These are phyloP conservation scores for Phytophthora pinifolia DNA, from an alignment of 352 stramenopile species.

Conservation along the genomic window DNA sequence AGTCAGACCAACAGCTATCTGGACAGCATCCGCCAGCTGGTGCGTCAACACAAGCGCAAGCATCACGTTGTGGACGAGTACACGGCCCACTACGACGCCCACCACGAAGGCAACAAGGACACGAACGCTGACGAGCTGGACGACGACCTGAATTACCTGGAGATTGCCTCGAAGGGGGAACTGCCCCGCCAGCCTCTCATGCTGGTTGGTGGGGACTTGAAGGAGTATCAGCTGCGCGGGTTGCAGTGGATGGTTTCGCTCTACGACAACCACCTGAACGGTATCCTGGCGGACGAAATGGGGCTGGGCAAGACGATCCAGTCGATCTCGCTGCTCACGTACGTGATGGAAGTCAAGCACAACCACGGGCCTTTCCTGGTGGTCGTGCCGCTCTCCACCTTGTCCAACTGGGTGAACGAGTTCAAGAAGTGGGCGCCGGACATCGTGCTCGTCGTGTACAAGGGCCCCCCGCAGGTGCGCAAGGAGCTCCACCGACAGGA, in stretches of 20 bases:
- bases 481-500: constrained; percentile 82
- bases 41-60: constrained; percentile 90
- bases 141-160: constrained; percentile 84
- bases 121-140: constrained; percentile 44
- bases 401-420: constrained; percentile 96
- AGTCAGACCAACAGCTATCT: constrained; percentile 97
- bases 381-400: constrained; percentile 94
- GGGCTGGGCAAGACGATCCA: constrained; percentile 90
- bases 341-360: constrained; percentile 83
- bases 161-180: constrained; percentile 83
- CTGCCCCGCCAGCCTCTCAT: constrained; percentile 92
- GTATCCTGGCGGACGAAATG: constrained; percentile 98
- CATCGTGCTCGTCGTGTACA: constrained; percentile 98
- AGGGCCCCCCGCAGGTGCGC: constrained; percentile 72
- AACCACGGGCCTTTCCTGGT: constrained; percentile 97
- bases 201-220: constrained; percentile 96
- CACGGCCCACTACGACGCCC: constrained; percentile 37
- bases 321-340: constrained; percentile 84
- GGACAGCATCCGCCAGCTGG: constrained; percentile 93
- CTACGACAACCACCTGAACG: constrained; percentile 98
- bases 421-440: constrained; percentile 94
- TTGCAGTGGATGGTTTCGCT: constrained; percentile 99
- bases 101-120: constrained; percentile 29
- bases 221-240: constrained; percentile 98
- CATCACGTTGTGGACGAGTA: constrained; percentile 64